Evolutionary conservation across 2,329 filamentous ascomycete species (phyloP).

Genomic region (Calonectria leucothoes): DNA sequence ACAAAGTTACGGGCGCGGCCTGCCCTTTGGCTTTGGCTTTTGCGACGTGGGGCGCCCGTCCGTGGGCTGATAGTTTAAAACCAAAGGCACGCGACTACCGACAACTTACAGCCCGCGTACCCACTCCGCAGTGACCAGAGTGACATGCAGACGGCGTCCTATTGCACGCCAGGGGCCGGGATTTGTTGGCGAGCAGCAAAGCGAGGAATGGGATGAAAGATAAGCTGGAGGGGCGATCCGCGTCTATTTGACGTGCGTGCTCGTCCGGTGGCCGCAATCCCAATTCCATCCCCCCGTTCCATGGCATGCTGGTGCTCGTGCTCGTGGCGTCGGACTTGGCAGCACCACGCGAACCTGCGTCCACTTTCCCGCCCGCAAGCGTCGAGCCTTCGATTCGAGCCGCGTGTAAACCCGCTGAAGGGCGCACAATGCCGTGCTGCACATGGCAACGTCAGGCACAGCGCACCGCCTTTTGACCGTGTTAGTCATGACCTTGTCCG

Average conservation of each 20-base stretch:
- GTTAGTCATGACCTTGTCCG: background rate
- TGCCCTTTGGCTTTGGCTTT: background rate
- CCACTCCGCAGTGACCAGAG: background rate
- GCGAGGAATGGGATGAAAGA: background rate
- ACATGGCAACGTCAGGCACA: background rate
- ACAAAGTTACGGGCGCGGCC: background rate
- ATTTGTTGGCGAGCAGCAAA: background rate
- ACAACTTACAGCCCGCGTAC: background rate
- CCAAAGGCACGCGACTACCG: conserved; percentile 1
- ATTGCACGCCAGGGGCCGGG: background rate
- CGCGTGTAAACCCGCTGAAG: background rate
- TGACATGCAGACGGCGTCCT: background rate
- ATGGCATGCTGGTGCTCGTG: background rate
- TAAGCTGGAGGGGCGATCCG: background rate
- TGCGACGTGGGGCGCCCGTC: conserved; percentile 15
- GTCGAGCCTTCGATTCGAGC: background rate
- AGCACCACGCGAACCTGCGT: background rate
- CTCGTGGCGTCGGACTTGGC: background rate
- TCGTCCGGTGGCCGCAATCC: background rate
- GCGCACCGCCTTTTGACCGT: background rate
- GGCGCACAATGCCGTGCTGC: background rate
- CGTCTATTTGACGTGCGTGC: background rate
- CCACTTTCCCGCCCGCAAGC: background rate
- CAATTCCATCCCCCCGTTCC: background rate
- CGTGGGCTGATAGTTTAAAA: conserved; percentile 11